A percentile compares a stretch with the other conserved stretches of the same genome.
Evolutionary conservation across 164 flowering plant genomes (phyloP).

Genomic region (Magnolia officinalis): DNA sequence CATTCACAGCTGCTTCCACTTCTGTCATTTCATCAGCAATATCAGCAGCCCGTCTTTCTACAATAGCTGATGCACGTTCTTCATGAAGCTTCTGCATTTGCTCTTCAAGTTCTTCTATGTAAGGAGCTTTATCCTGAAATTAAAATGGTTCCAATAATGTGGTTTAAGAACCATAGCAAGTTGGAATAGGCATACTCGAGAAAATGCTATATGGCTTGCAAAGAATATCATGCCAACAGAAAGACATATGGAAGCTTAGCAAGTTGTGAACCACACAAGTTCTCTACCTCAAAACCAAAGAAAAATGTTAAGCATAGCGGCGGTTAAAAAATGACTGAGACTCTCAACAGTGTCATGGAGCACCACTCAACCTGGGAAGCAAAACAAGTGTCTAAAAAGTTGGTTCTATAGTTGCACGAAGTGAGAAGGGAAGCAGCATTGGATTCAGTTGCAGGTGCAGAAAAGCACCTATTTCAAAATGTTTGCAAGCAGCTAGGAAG

Average conservation of each 20-base stretch:
- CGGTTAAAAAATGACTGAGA: not conserved
- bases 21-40: conserved; percentile 80
- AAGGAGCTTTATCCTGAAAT: conserved; percentile 84
- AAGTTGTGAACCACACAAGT: not conserved
- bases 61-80: conserved; percentile 66
- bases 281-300: not conserved
- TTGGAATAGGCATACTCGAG: not conserved
- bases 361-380: not conserved
- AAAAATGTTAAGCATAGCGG: not conserved
- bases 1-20: conserved; percentile 71
- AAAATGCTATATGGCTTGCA: no score
- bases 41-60: conserved; percentile 77
- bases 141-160: not conserved
- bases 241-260: not conserved
- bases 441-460: not conserved
- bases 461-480: not conserved
- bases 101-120: conserved; percentile 90
- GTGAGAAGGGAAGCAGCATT: not conserved
- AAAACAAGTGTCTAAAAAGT: not conserved
- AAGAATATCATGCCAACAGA: not conserved
- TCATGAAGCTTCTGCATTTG: conserved; percentile 84
- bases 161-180: not conserved
- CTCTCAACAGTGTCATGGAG: not conserved
- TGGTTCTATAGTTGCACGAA: not conserved
- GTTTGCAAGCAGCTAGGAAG: not conserved